These are phyloP conservation scores for Starmerella etchellsii DNA, from an alignment of 805 yeast genomes.

Conservation along the genomic window DNA sequence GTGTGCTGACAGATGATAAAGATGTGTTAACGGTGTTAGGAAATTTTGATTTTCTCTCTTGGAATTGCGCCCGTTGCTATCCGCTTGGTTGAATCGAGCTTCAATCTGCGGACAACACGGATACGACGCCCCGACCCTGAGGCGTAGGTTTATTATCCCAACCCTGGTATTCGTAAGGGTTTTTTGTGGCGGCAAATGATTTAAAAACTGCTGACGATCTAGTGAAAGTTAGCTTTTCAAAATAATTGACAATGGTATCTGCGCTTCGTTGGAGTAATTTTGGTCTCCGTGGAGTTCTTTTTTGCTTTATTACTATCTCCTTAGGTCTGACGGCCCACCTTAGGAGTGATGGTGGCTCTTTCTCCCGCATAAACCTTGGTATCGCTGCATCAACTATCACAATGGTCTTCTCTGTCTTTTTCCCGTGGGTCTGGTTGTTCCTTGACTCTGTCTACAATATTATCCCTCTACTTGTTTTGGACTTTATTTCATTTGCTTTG, in stretches of 20 bases:
- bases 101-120: no score
- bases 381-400: constrained; percentile 14
- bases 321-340: constrained; percentile 60
- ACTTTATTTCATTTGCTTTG: constrained; percentile 16
- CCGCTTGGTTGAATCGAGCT: no score
- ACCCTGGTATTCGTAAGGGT: no score
- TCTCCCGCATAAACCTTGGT: constrained; percentile 15
- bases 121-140: no score
- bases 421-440: constrained; percentile 5
- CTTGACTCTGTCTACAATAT: constrained; percentile 1
- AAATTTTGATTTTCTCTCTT: no score
- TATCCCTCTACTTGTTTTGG: constrained; percentile 5
- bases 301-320: constrained; percentile 58
- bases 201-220: no score
- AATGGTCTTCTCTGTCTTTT: constrained; percentile 11
- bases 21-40: no score
- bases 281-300: constrained; percentile 53
- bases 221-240: no score
- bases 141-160: no score
- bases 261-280: constrained; percentile 2
- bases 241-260: not conserved
- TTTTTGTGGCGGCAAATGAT: no score
- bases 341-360: constrained; percentile 6
- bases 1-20: no score
- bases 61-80: no score